A percentile compares a stretch with the other conserved stretches of the same genome.
phyloP scores from a whole-genome alignment of 129 eudicot genomes.

The Artemisia argyi region DNA sequence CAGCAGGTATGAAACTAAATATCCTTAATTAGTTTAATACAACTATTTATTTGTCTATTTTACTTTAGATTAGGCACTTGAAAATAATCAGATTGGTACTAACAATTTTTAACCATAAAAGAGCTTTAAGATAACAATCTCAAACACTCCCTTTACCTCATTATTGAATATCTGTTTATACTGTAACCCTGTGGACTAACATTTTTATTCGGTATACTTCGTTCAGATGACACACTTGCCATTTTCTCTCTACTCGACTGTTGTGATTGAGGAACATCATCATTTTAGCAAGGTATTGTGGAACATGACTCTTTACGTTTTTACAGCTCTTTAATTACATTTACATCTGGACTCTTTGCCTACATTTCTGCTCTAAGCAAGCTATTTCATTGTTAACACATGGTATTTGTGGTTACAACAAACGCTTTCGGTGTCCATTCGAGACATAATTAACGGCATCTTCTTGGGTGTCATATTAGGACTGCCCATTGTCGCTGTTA shows the following conservation, averaged over 20 bases:
- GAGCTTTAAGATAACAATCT: no score
- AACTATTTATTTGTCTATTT: no score
- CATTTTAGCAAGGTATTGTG: conserved; percentile 82
- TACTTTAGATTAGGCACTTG: no score
- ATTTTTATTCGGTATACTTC: no score
- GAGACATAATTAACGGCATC: conserved; percentile 90
- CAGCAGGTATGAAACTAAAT: no score
- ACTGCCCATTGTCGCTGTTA: conserved; percentile 95
- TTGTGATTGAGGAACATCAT: conserved; percentile 93
- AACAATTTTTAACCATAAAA: no score
- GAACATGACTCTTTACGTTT: conserved; percentile 2
- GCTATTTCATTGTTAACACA: neutral
- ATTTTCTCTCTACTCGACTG: conserved; percentile 91
- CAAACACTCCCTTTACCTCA: no score
- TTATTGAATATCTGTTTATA: no score
- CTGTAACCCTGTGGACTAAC: no score
- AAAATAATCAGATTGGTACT: no score
- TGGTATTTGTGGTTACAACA: conserved; percentile 35
- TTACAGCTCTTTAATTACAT: neutral
- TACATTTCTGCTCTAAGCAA: neutral
- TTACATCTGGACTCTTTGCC: neutral
- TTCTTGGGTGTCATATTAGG: conserved; percentile 61
- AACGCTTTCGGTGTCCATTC: conserved; percentile 73
- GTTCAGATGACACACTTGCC: conserved; percentile 93
- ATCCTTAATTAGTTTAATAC: no score